These are phyloP conservation scores for Plasmodium chabaudi DNA, from an alignment of 169 alveolate species.

Conservation along the genomic window DNA sequence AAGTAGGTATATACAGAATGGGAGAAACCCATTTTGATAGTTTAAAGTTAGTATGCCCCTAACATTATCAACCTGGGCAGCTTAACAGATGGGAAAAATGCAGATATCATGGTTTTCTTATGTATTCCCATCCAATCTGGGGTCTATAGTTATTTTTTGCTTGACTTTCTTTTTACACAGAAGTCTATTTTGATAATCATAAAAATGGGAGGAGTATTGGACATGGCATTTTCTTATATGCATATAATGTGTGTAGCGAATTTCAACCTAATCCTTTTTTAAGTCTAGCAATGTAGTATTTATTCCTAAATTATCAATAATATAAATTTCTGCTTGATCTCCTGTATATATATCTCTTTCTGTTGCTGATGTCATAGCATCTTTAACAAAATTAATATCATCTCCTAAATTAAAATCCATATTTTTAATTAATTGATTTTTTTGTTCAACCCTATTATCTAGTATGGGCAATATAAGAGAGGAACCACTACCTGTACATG, in stretches of 20 bases:
- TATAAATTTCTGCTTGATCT: constrained; percentile 86
- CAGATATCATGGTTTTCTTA: no score
- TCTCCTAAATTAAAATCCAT: constrained; percentile 76
- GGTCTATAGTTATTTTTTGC: no score
- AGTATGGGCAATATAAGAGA: constrained; percentile 91
- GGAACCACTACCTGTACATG: constrained; percentile 94
- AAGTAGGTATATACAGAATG: no score
- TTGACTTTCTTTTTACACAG: no score
- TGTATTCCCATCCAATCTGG: no score
- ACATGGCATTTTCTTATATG: no score
- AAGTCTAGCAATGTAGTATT: constrained; percentile 53
- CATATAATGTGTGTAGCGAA: no score
- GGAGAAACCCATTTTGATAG: not conserved
- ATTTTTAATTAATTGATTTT: constrained; percentile 84
- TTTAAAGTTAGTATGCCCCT: not conserved
- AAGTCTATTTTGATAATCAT: not conserved
- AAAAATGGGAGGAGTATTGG: not conserved
- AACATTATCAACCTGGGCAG: not conserved
- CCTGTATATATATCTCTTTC: constrained; percentile 96
- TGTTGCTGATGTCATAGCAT: constrained; percentile 93
- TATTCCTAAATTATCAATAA: constrained; percentile 80
- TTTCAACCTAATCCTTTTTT: constrained; percentile 51
- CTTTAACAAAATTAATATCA: constrained; percentile 91
- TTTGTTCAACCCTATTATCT: constrained; percentile 87
- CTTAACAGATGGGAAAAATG: no score